These are phyloP conservation scores for Apiospora kogelbergensis DNA, from an alignment of 2,329 filamentous ascomycete species.

Conservation along the genomic window DNA sequence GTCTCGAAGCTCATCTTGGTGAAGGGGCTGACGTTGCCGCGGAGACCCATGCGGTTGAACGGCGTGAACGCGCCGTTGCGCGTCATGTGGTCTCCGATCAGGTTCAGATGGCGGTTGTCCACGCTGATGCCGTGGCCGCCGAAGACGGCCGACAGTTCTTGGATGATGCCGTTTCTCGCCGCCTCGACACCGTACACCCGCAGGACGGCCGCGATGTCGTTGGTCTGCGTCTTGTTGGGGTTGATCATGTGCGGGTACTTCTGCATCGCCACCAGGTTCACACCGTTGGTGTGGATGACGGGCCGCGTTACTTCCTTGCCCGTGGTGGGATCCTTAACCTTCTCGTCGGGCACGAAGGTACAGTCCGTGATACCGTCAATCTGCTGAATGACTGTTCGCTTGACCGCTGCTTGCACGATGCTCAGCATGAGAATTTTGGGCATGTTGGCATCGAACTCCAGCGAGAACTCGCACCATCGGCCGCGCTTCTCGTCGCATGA, in stretches of 20 bases:
- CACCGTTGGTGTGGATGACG: conserved; percentile 76
- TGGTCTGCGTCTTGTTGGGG: conserved; percentile 83
- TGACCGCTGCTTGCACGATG: conserved; percentile 79
- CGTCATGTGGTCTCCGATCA: conserved; percentile 99
- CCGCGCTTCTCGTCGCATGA: conserved; percentile 74
- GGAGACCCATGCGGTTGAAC: conserved; percentile 89
- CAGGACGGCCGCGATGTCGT: conserved; percentile 87
- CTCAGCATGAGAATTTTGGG: conserved; percentile 94
- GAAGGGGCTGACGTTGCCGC: conserved; percentile 82
- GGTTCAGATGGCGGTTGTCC: conserved; percentile 86
- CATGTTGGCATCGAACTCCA: conserved; percentile 77
- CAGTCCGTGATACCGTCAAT: conserved; percentile 76
- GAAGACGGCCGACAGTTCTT: conserved; percentile 85
- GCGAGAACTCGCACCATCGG: conserved; percentile 74
- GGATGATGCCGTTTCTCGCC: conserved; percentile 81
- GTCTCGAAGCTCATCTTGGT: conserved; percentile 99
- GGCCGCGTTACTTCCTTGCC: conserved; percentile 50
- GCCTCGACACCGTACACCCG: conserved; percentile 90
- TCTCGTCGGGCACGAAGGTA: conserved; percentile 63
- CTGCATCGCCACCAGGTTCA: conserved; percentile 90
- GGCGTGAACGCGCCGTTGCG: conserved; percentile 83
- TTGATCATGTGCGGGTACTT: conserved; percentile 83
- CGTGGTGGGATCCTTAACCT: conserved; percentile 45
- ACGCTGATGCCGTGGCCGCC: conserved; percentile 87
- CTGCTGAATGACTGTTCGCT: conserved; percentile 81